Evolutionary conservation across 305 asterid species (phyloP).

Genomic region (Stenogyne calaminthoides): DNA sequence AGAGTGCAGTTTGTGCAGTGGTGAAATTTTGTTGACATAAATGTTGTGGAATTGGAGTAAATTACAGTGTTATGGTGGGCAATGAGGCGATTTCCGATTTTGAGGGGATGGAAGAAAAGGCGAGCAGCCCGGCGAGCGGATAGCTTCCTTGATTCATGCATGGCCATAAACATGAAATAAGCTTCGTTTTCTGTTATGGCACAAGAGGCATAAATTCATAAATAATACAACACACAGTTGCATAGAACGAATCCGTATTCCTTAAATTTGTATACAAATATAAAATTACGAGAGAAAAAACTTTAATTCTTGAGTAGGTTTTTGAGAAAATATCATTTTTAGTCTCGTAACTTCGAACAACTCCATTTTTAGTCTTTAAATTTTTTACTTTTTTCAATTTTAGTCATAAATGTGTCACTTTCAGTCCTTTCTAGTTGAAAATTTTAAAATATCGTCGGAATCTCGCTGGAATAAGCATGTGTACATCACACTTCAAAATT

Average conservation of each 20-base stretch:
- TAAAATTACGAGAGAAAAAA: too few relatives aligned
- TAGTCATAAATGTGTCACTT: too few relatives aligned
- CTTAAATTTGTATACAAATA: too few relatives aligned
- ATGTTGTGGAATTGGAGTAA: constrained; percentile 21
- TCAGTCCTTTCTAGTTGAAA: too few relatives aligned
- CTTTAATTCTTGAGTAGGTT: too few relatives aligned
- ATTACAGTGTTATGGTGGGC: constrained; percentile 29
- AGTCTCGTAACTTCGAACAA: too few relatives aligned
- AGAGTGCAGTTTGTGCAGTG: neutral
- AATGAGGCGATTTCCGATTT: constrained; percentile 33
- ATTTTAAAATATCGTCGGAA: too few relatives aligned
- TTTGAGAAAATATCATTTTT: too few relatives aligned
- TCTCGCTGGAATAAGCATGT: too few relatives aligned
- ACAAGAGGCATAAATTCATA: neutral
- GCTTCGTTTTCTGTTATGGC: constrained; percentile 1
- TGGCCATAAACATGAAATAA: constrained; percentile 33
- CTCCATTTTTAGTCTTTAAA: too few relatives aligned
- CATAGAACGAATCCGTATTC: neutral
- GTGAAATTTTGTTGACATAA: constrained; percentile 11
- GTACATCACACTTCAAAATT: too few relatives aligned
- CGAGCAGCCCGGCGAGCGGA: constrained; percentile 3
- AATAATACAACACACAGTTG: neutral
- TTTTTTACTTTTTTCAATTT: too few relatives aligned
- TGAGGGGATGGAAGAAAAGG: constrained; percentile 20
- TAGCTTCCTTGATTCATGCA: constrained; percentile 48